Base-by-base conservation (phyloP, 345 rosid genomes). In the Aquilaria yunnanensis region DNA sequence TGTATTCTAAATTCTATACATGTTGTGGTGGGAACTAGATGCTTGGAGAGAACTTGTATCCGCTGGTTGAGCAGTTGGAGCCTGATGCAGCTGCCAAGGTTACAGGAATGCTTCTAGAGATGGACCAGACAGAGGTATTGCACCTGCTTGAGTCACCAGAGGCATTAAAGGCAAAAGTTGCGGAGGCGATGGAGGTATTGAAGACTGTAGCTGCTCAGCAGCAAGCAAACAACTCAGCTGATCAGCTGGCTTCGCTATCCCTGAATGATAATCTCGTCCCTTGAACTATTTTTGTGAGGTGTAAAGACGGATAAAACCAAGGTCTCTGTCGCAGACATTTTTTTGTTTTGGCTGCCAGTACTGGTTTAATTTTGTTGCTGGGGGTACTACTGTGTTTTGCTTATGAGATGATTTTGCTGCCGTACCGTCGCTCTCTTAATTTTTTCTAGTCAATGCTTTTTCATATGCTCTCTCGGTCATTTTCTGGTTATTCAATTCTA, bases 51-150 rank as follows among this genome's bases (percentile, higher is more conserved):
- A 85, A 59, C 66, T 75, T 91, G 13, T 88, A 86, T 67, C 89
- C 89, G 4, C 73, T 82, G 2, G 97, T 90, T 52, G 89, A 86
- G 32, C 83, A 83, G 74, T 78, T 85, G 73, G 96, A 86, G 71
- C 87, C 69, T 54, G 84, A 84, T 31, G 68, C 80, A 2, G 91
- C 91, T 0, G 87, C 86, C 8, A 84, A 90, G 72, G 90, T 90
- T 45, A 88, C 93, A 0, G 88, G 97, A 5, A 88, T 86, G 93
- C 83, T 91, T 69, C 79, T 91, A 67, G 97, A 88, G 72, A 88
- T 88, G 96, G 96, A 91, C 57, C 93, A 88, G 76, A 75, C 89
- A 5, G 89, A 87, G 81, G 86, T 89, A 33, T 56, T 90, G 75
- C 96, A 83, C 76, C 78, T 90, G 74, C 81, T 88, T 0, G 91